Evolutionary conservation across 2,329 filamentous ascomycete genomes (phyloP).

Genomic region (Aureobasidium mangrovei): DNA sequence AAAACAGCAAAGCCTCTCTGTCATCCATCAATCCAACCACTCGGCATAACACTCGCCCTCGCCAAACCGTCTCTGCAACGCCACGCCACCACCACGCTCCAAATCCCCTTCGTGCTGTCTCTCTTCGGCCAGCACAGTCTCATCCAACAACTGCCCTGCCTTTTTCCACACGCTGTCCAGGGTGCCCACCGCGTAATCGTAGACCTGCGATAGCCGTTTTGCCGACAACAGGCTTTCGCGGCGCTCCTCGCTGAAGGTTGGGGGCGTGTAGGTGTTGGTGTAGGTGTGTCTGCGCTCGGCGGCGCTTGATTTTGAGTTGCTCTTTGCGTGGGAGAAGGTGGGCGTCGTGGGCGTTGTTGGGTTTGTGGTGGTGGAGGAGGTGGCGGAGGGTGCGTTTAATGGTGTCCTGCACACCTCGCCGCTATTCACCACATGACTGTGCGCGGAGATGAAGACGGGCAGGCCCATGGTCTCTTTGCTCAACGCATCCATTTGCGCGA

Average conservation of each 20-base stretch:
- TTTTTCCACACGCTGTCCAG: background rate
- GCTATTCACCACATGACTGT: background rate
- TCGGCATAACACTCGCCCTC: background rate
- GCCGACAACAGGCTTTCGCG: background rate
- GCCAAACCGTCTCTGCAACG: background rate
- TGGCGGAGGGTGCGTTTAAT: background rate
- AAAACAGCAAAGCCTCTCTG: too few relatives aligned
- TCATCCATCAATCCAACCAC: background rate
- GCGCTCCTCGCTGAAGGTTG: background rate
- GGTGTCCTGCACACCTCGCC: background rate
- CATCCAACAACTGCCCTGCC: background rate
- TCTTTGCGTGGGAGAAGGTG: background rate
- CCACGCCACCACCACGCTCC: background rate
- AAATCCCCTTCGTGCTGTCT: background rate
- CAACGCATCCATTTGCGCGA: background rate
- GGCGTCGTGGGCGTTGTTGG: background rate
- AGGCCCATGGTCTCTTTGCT: constrained; percentile 11
- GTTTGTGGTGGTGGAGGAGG: background rate
- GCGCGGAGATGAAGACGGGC: background rate
- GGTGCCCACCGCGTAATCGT: background rate
- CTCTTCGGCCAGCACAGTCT: background rate
- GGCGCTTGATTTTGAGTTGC: background rate
- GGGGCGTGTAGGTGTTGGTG: constrained; percentile 1
- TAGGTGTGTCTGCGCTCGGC: background rate
- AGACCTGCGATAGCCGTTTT: background rate